A percentile compares a stretch with the other conserved stretches of the same genome.
Evolutionary conservation across 345 rosid genomes (phyloP).

Genomic region (Syzygium oleosum): DNA sequence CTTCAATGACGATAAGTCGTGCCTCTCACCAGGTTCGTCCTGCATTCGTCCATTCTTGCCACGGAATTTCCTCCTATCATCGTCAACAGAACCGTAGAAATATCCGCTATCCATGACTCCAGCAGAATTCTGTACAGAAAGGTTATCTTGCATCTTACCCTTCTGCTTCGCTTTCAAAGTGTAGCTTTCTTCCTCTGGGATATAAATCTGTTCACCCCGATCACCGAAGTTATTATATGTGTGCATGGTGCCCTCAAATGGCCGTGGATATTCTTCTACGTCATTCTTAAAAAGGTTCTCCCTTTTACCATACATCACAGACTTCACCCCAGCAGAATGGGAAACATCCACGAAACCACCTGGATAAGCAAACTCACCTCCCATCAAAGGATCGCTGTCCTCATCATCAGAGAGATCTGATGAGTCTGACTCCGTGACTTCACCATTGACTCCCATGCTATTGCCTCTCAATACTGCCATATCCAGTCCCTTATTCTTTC

Average conservation of each 20-base stretch:
- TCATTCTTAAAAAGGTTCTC: constrained; percentile 32
- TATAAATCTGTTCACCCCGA: constrained; percentile 28
- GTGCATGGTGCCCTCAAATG: constrained; percentile 27
- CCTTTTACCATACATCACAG: constrained; percentile 35
- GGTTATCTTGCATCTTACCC: constrained; percentile 53
- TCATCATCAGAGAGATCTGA: constrained; percentile 47
- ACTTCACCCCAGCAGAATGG: constrained; percentile 33
- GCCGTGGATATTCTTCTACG: constrained; percentile 23
- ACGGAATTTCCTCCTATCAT: constrained; percentile 29
- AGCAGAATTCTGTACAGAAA: constrained; percentile 34
- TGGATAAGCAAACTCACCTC: constrained; percentile 42
- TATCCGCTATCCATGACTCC: constrained; percentile 33
- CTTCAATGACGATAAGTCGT: constrained; percentile 27
- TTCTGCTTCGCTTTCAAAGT: constrained; percentile 61
- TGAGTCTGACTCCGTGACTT: constrained; percentile 88
- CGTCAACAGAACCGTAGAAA: constrained; percentile 8
- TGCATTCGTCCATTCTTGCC: constrained; percentile 43
- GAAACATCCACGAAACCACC: constrained; percentile 34
- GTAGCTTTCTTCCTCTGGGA: constrained; percentile 26
- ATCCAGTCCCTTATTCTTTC: constrained; percentile 45
- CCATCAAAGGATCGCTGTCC: constrained; percentile 40
- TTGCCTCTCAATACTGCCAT: constrained; percentile 31
- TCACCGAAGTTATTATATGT: constrained; percentile 23
- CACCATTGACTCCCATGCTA: constrained; percentile 29
- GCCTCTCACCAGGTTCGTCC: constrained; percentile 41